phyloP scores from a whole-genome alignment of 768 basidiomycete genomes.

The Russula lepida region DNA sequence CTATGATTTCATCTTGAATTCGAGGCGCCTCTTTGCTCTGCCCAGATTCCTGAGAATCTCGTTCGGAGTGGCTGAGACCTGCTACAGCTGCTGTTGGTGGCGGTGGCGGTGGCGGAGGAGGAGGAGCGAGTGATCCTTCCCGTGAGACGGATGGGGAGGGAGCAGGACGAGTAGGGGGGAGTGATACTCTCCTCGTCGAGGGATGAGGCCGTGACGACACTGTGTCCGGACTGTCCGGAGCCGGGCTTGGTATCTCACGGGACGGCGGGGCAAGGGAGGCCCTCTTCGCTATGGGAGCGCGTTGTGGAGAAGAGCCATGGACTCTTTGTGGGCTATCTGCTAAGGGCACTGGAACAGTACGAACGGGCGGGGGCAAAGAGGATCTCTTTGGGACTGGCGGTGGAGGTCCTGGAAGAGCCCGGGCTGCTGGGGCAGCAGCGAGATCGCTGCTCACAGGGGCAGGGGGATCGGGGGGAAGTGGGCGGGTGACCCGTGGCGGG shows the following conservation, averaged over 20 bases:
- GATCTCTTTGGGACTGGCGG: constrained; percentile 10
- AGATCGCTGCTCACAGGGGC: constrained; percentile 15
- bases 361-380: constrained; percentile 17
- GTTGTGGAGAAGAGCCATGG: constrained; percentile 5
- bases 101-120: neutral
- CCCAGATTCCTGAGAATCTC: constrained; percentile 12
- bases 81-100: no score
- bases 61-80: neutral
- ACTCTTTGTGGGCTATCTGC: neutral
- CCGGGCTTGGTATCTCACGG: neutral
- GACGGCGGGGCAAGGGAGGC: constrained; percentile 11
- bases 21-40: neutral
- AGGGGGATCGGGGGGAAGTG: constrained; percentile 28
- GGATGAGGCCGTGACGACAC: constrained; percentile 4
- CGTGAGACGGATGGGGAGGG: constrained; percentile 9
- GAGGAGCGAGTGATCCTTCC: neutral
- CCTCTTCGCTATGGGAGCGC: constrained; percentile 1
- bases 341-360: constrained; percentile 5
- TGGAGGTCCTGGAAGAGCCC: neutral
- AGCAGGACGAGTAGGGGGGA: constrained; percentile 7
- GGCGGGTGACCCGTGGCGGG: constrained; percentile 28
- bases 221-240: neutral
- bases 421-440: neutral
- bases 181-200: constrained; percentile 12
- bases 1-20: neutral